A percentile compares a stretch with the other conserved stretches of the same genome.
phyloP scores from a whole-genome alignment of 257 asterid species.

The Haberlea rhodopensis region DNA sequence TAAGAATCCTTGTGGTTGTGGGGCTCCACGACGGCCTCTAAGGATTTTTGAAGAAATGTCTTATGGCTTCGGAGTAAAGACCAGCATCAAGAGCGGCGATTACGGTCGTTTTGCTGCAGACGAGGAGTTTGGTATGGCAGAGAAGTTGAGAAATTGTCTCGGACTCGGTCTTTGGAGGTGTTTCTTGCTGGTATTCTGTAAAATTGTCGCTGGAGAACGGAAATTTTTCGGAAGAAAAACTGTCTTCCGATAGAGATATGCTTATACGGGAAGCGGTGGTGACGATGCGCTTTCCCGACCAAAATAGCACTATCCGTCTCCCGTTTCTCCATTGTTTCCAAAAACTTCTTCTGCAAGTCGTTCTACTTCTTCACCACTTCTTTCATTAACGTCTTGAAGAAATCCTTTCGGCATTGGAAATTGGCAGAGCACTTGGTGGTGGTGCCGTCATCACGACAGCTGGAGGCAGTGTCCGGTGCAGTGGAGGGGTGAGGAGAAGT shows the following conservation, averaged over 20 bases:
- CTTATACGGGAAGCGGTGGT: conserved; percentile 59
- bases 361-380: too few species aligned
- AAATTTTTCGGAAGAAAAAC: conserved; percentile 20
- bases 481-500: too few species aligned
- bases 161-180: conserved; percentile 42
- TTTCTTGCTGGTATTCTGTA: conserved; percentile 20
- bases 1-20: conserved; percentile 66
- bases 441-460: too few species aligned
- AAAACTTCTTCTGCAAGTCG: too few species aligned
- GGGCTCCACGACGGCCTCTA: conserved; percentile 66
- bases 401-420: too few species aligned
- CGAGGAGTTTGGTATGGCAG: conserved; percentile 57
- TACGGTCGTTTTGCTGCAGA: conserved; percentile 67
- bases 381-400: too few species aligned
- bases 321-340: too few species aligned
- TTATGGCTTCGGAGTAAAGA: conserved; percentile 55
- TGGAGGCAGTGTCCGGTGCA: too few species aligned
- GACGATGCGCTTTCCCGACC: conserved; percentile 55
- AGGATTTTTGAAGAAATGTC: conserved; percentile 65
- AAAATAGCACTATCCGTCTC: conserved; percentile 51
- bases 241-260: conserved; percentile 39
- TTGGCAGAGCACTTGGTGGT: too few species aligned
- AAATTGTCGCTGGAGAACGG: conserved; percentile 25
- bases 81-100: conserved; percentile 68
- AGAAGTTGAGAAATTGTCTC: conserved; percentile 55